Conservation (phyloP, 2,329 filamentous ascomycete genomes). For the Pseudogymnoascus pannorum region DNA sequence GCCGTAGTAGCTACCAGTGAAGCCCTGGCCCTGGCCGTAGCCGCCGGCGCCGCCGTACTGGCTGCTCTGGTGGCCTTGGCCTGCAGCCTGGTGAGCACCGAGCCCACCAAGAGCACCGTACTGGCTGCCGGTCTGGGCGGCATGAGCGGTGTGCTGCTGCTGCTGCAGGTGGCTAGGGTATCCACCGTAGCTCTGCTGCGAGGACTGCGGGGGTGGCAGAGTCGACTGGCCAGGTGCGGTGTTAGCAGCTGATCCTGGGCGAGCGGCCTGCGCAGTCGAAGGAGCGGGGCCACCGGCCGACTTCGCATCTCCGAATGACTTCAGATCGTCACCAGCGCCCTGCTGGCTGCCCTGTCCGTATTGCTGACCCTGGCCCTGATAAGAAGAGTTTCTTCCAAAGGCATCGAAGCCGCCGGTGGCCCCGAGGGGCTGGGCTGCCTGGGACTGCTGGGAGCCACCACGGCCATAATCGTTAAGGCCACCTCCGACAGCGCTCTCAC, state of each 20-base stretch:
- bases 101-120: constrained; percentile 40
- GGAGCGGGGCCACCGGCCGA: constrained; percentile 29
- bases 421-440: constrained; percentile 28
- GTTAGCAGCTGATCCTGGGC: constrained; percentile 32
- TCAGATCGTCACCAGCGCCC: constrained; percentile 28
- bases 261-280: constrained; percentile 28
- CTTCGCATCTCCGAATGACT: constrained; percentile 31
- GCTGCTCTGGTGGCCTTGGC: constrained; percentile 35
- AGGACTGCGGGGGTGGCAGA: constrained; percentile 28
- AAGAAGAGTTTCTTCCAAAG: constrained; percentile 28
- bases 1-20: constrained; percentile 33
- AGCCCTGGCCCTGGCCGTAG: constrained; percentile 30
- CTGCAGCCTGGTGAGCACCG: constrained; percentile 38
- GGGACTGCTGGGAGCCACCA: constrained; percentile 27
- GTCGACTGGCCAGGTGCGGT: constrained; percentile 24
- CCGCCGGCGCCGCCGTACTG: constrained; percentile 37
- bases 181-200: constrained; percentile 28
- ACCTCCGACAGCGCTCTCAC: constrained; percentile 28
- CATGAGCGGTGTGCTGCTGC: constrained; percentile 28
- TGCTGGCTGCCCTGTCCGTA: constrained; percentile 27
- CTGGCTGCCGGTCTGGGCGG: constrained; percentile 28
- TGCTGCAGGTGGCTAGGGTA: constrained; percentile 30
- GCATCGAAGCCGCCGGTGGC: constrained; percentile 29
- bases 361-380: constrained; percentile 28
- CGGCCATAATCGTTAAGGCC: constrained; percentile 30